A percentile compares a stretch with the other conserved stretches of the same genome.
phyloP scores from a whole-genome alignment of 2,329 filamentous ascomycete species.

The Colletotrichum brevisporum region DNA sequence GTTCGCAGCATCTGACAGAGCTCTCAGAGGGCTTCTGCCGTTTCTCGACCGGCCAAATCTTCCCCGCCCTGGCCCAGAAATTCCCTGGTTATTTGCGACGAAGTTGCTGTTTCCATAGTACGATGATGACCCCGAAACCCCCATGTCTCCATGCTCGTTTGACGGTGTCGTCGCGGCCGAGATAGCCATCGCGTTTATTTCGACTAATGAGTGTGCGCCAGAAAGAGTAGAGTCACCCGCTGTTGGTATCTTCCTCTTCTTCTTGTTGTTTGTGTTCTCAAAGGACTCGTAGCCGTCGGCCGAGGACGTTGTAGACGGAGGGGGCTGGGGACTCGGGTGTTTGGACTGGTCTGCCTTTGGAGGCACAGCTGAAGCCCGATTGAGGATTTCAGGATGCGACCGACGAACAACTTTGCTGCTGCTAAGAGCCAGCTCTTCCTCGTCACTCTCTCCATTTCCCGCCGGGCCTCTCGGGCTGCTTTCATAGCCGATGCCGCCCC shows the following conservation, averaged over 20 bases:
- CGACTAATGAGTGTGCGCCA: constrained; percentile 54
- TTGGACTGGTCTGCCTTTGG: constrained; percentile 61
- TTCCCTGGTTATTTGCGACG: constrained; percentile 63
- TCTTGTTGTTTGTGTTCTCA: constrained; percentile 99
- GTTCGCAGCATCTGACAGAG: constrained; percentile 71
- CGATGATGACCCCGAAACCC: constrained; percentile 48
- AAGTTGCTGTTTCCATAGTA: constrained; percentile 65
- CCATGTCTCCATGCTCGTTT: constrained; percentile 51
- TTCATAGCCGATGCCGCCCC: constrained; percentile 42
- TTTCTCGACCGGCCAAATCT: constrained; percentile 79
- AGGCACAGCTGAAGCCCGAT: constrained; percentile 58
- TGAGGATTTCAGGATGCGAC: constrained; percentile 61
- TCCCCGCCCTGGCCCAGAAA: constrained; percentile 88
- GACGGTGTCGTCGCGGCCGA: constrained; percentile 51
- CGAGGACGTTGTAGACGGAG: constrained; percentile 78
- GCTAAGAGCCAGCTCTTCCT: constrained; percentile 64
- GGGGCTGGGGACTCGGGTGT: constrained; percentile 66
- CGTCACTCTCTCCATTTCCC: constrained; percentile 71
- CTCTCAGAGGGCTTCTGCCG: constrained; percentile 73
- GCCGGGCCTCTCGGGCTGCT: constrained; percentile 50
- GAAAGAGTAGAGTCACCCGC: constrained; percentile 74
- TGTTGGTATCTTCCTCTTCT: constrained; percentile 97
- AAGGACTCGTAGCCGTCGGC: constrained; percentile 95
- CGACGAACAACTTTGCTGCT: constrained; percentile 60
- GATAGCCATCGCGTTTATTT: constrained; percentile 47